Conservation (phyloP, 2,329 filamentous ascomycete genomes). For the Fusarium guadeloupense region DNA sequence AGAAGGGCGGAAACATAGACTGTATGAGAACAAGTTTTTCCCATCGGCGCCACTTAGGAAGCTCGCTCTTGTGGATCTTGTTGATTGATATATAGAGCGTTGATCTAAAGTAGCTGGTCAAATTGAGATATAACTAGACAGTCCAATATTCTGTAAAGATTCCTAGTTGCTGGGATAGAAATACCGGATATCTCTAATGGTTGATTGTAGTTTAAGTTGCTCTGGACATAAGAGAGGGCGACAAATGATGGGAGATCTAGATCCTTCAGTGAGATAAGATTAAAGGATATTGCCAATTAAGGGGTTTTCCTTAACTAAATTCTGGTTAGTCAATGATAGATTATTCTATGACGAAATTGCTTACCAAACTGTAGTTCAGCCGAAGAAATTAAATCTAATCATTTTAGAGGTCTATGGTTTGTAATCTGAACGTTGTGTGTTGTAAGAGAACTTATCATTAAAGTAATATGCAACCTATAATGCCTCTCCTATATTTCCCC, state of each 20-base stretch:
- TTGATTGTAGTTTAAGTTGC: neutral
- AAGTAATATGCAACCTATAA: too few species aligned
- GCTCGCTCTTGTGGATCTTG: constrained; percentile 7
- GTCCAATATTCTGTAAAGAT: neutral
- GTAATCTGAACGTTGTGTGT: too few species aligned
- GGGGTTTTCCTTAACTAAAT: too few species aligned
- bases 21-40: constrained; percentile 13
- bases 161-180: constrained; percentile 4
- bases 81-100: constrained; percentile 19
- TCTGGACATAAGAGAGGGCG: constrained; percentile 15
- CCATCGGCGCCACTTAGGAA: constrained; percentile 10
- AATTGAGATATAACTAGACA: neutral
- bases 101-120: constrained; percentile 3
- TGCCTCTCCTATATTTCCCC: too few species aligned
- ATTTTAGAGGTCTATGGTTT: too few species aligned
- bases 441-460: too few species aligned
- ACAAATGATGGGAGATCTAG: neutral
- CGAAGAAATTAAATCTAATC: too few species aligned
- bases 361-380: too few species aligned
- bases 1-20: constrained; percentile 14
- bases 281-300: too few species aligned
- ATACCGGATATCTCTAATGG: neutral
- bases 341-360: too few species aligned
- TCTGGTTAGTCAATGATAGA: too few species aligned
- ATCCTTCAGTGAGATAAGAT: too few species aligned